Evolutionary conservation across 1,284 basidiomycete genomes (phyloP), one percentile per base, ranked within the genome.

Genomic region (Ustanciosporium gigantosporum): DNA sequence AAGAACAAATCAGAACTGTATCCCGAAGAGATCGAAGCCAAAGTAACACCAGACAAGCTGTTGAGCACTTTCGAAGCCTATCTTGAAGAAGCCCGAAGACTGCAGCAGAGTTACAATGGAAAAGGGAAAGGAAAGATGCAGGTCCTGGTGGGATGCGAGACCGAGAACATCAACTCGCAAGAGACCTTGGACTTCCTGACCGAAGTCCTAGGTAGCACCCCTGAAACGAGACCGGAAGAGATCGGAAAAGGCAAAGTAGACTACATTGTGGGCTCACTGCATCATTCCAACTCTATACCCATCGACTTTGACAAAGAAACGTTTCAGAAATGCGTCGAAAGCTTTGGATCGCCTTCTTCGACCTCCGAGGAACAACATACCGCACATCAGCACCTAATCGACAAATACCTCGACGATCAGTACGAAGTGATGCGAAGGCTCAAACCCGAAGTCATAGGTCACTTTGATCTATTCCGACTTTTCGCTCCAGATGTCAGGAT

Each of bases 251-350:
- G 68, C 4, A 41, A 39, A 9, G 85, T 98, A 53, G 88, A 97
- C 74, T 97, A 92, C 79, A 78, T 97, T 68, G 90, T 98, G 42
- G 94, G 95, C 5, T 91, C 88, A 36, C 82, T 98, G 6, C 95
- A 99, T 77, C 95, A 97, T 73, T 90, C 91, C 71, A 84, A 87
- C 68, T 83, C 82, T 13, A 84, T 91, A 17, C 91, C 93, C 2
- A 96, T 98, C 79, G 94, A 98, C 80, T 95, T 98, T 72, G 91
- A 96, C 80, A 65, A 80, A 35, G 64, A 80, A 6, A 90, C 87
- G 2, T 94, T 86, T 81, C 80, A 85, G 43, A 80, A 78, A 31
- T 85, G 87, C 2, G 73, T 91, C 22, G 72, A 77, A 13, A 82
- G 79, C 60, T 82, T 84, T 58, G 48, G 25, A 4, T n/a, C 55